Conservation (phyloP, 176 grass and related monocot species). For the Urochloa ruziziensis region DNA sequence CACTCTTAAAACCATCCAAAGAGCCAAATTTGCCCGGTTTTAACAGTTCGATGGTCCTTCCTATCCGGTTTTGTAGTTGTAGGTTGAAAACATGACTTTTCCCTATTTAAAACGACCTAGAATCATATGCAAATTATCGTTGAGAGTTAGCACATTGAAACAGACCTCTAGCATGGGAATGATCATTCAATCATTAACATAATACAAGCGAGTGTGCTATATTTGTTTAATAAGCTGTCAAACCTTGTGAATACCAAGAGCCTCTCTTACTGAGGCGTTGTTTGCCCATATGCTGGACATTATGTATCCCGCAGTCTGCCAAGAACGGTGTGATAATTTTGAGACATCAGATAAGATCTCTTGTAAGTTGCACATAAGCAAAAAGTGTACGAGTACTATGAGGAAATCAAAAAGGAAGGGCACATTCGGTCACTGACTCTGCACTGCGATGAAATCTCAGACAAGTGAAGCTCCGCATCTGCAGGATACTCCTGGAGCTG, state of each 20-base stretch:
- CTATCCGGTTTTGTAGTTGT: too few relatives aligned
- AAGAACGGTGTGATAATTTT: neutral
- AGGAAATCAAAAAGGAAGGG: neutral
- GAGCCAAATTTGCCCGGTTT: too few relatives aligned
- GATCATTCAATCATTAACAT: neutral
- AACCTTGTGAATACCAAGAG: slow-evolving; percentile 64
- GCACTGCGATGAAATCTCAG: slow-evolving; percentile 36
- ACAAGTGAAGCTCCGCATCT: slow-evolving; percentile 17
- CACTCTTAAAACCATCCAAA: too few relatives aligned
- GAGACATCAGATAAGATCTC: neutral
- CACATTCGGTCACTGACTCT: slow-evolving; percentile 28
- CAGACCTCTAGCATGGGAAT: neutral
- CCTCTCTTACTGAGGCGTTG: slow-evolving; percentile 42
- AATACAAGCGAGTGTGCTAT: neutral
- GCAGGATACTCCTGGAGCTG: slow-evolving; percentile 22
- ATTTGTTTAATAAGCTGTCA: neutral
- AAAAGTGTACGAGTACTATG: neutral
- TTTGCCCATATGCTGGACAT: slow-evolving; percentile 60
- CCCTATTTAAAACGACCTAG: neutral
- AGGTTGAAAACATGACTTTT: too few relatives aligned
- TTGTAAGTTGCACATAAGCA: neutral
- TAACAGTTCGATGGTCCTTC: too few relatives aligned
- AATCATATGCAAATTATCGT: neutral
- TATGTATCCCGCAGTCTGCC: slow-evolving; percentile 42
- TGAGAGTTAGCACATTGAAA: neutral